Evolutionary conservation across 140 eudicot species (phyloP).

Genomic region (Senecio squalidus): DNA sequence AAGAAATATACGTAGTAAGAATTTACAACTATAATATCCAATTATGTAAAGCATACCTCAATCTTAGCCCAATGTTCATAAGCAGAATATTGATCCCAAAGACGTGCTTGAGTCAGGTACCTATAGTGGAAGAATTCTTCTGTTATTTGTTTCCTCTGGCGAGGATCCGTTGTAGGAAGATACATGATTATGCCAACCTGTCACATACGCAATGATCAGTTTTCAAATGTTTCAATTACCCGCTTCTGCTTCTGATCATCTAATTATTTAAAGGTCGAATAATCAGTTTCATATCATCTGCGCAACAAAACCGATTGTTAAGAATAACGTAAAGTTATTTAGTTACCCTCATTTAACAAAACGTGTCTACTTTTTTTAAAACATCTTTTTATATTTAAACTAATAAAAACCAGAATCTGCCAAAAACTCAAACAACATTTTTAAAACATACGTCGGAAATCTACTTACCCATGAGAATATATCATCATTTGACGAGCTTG

Average conservation of each 20-base stretch:
- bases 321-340: too few species aligned
- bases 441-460: background rate
- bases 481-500: conserved; percentile 68
- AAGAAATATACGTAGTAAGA: background rate
- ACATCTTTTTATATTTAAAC: background rate
- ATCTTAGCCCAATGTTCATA: conserved; percentile 99
- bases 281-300: background rate
- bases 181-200: conserved; percentile 98
- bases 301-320: too few species aligned
- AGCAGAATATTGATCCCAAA: conserved; percentile 90
- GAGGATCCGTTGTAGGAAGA: conserved; percentile 85
- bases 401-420: background rate
- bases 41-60: conserved; percentile 52
- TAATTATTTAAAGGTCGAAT: background rate
- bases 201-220: background rate
- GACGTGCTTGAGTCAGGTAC: conserved; percentile 47
- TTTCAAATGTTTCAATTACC: background rate
- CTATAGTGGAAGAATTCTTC: conserved; percentile 90
- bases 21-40: background rate
- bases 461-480: conserved; percentile 83
- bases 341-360: background rate
- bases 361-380: background rate
- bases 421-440: background rate
- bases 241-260: background rate
- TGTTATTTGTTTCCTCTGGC: conserved; percentile 81